phyloP scores from a whole-genome alignment of 345 rosid genomes.

The Populus tremula region DNA sequence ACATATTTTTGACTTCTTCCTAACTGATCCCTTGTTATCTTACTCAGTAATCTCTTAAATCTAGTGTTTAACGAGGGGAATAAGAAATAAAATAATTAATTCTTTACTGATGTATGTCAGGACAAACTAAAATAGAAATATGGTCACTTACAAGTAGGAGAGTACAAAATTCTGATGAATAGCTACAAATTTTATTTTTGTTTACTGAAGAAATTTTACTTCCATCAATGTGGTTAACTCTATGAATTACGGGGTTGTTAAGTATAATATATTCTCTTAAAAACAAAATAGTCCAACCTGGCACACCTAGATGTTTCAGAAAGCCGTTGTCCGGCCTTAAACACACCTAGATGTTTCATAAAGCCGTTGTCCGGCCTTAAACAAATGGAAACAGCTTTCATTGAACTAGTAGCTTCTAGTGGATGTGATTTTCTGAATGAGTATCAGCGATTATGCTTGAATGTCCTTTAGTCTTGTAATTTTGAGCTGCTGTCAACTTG shows the following conservation, averaged over 20 bases:
- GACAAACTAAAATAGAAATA: neutral
- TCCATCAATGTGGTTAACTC: neutral
- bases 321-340: neutral
- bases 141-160: neutral
- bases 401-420: neutral
- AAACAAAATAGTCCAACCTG: neutral
- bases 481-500: neutral
- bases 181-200: neutral
- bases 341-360: neutral
- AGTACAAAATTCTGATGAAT: neutral
- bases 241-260: neutral
- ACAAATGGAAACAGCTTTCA: neutral
- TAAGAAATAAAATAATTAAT: neutral
- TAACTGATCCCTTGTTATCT: neutral
- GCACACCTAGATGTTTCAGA: neutral
- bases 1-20: no score
- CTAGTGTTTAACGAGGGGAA: neutral
- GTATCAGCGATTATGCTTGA: neutral
- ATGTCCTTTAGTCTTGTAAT: neutral
- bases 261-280: neutral
- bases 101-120: neutral
- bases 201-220: neutral
- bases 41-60: neutral
- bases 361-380: neutral
- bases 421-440: neutral